phyloP scores from a whole-genome alignment of 2,329 filamentous ascomycete genomes.

The Botryotinia globosa region DNA sequence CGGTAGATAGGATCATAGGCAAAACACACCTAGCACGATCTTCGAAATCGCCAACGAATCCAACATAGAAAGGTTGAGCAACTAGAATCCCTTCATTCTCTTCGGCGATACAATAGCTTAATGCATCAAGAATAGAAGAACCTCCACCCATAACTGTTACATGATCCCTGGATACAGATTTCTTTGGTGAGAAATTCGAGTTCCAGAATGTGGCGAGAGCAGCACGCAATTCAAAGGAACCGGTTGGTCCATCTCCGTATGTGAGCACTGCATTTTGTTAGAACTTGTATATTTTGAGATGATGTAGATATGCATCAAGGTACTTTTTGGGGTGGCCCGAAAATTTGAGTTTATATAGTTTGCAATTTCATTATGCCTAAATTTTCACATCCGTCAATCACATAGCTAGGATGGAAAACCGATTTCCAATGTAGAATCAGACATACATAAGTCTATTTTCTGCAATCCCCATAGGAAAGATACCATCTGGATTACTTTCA shows the following conservation, averaged over 20 bases:
- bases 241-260: conserved; percentile 27
- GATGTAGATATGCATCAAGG: neutral
- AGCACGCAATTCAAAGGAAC: conserved; percentile 40
- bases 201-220: conserved; percentile 44
- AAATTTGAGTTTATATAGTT: conserved; percentile 21
- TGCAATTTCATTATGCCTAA: conserved; percentile 23
- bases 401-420: neutral
- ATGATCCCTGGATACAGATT: conserved; percentile 38
- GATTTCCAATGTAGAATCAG: too few species aligned
- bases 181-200: conserved; percentile 40
- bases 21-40: conserved; percentile 32
- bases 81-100: conserved; percentile 46
- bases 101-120: conserved; percentile 45
- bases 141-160: conserved; percentile 44
- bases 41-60: conserved; percentile 46
- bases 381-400: neutral
- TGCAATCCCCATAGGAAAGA: conserved; percentile 24
- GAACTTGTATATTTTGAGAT: neutral
- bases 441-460: conserved; percentile 26
- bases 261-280: conserved; percentile 22
- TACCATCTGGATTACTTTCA: conserved; percentile 20
- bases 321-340: conserved; percentile 14
- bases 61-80: conserved; percentile 46
- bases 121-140: conserved; percentile 34
- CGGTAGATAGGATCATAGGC: too few species aligned